Base-by-base conservation (phyloP, 208 protist species). In the Trypanosoma vivax region DNA sequence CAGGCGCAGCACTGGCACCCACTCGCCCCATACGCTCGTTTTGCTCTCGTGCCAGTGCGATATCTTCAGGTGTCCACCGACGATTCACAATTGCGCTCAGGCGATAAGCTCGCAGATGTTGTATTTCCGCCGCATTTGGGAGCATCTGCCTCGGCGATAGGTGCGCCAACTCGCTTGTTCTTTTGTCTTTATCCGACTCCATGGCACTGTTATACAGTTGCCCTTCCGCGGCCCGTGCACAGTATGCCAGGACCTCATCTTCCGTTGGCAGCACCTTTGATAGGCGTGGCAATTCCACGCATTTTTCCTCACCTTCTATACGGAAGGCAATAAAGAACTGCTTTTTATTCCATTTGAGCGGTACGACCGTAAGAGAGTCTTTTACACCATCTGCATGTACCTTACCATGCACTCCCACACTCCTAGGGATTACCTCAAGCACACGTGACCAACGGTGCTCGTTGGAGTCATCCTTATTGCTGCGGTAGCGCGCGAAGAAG, bases 401-500 rank as follows among this genome's bases (percentile, higher is more conserved):
- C 19, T 13, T 35, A 30, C 16, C 42, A 35, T 4, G 35, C 4
- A 31, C 30, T 3, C 6, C 7, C 9, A 5, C 7, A 2, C 50
- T 35, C 9, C 49, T 41, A 14, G 38, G 10, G 23, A 57, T 34
- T 2, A 67, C 64, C 33, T 57, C 18, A 11, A 72, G 43, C 29
- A 89, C 49, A 5, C 76, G 73, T 11, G 76, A 85, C 77, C 81
- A 89, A 10, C 61, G 55, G 59, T 84, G 73, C 52, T 76, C 63
- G 33, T 56, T 58, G 25, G 65, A 68, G 50, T 83, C 64, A 35
- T 59, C 57, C 46, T 65, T 58, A 37, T 33, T 64, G 39, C 28
- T 31, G 23, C 76, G 76, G 35, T 83, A 89, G 37, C 81, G 81
- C 10, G 80, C 68, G 50, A 82, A 89, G 54, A 79, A 89, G 23